A percentile compares a stretch with the other conserved stretches of the same genome.
Evolutionary conservation across 129 eudicot genomes (phyloP).

Genomic region (Calendula officinalis): DNA sequence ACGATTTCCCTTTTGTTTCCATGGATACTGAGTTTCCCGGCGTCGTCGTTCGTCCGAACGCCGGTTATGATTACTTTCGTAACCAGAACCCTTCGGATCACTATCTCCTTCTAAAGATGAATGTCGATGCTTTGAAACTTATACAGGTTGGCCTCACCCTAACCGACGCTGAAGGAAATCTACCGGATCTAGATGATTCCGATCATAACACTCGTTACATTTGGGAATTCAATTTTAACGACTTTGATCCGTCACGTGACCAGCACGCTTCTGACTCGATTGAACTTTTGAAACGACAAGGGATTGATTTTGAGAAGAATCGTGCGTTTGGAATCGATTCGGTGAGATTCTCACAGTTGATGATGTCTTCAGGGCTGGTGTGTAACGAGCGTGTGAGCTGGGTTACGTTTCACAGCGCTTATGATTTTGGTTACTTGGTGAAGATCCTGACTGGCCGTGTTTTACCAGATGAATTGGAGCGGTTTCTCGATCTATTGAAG

Average conservation of each 20-base stretch:
- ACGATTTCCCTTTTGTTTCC: constrained; percentile 52
- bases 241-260: constrained; percentile 61
- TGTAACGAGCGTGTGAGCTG: constrained; percentile 56
- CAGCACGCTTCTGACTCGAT: constrained; percentile 59
- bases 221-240: constrained; percentile 85
- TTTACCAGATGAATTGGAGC: constrained; percentile 40
- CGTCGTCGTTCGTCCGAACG: constrained; percentile 45
- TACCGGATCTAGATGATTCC: constrained; percentile 47
- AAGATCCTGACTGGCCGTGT: constrained; percentile 47
- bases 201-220: constrained; percentile 41
- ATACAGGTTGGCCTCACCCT: constrained; percentile 80
- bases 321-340: constrained; percentile 35
- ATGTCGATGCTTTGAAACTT: constrained; percentile 61
- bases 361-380: constrained; percentile 68
- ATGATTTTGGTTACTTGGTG: constrained; percentile 75
- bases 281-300: constrained; percentile 57
- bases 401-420: constrained; percentile 78
- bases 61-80: constrained; percentile 20
- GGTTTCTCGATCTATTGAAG: constrained; percentile 40
- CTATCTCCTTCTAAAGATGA: constrained; percentile 50
- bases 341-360: constrained; percentile 45
- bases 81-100: constrained; percentile 37
- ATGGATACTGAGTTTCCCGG: constrained; percentile 97
- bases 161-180: constrained; percentile 54
- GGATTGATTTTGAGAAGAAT: constrained; percentile 60